Evolutionary conservation across 352 stramenopile genomes (phyloP).

Genomic region (Globisporangium echinulatum): DNA sequence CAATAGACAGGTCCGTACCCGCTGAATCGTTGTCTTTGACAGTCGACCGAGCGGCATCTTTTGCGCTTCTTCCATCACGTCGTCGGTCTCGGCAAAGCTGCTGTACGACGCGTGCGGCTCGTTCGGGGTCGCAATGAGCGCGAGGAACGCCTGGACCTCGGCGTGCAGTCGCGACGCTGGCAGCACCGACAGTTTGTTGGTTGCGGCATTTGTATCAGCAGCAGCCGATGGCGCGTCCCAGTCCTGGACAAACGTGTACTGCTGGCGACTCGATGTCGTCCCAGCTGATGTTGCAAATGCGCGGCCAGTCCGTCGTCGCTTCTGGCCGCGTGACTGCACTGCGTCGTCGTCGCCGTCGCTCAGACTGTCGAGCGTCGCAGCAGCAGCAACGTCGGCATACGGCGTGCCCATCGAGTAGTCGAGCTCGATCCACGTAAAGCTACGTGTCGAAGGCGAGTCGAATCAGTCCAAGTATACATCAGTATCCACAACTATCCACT

Average conservation of each 20-base stretch:
- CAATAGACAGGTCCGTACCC: conserved; percentile 18
- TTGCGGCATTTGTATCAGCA: not conserved
- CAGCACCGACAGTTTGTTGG: not conserved
- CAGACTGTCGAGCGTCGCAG: conserved; percentile 15
- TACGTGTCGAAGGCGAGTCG: conserved; percentile 9
- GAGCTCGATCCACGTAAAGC: conserved; percentile 68
- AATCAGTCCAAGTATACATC: not conserved
- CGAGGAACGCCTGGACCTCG: conserved; percentile 42
- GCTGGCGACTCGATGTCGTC: not conserved
- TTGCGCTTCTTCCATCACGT: conserved; percentile 35
- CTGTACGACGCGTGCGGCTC: conserved; percentile 20
- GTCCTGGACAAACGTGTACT: conserved; percentile 8
- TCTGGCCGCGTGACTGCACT: conserved; percentile 3
- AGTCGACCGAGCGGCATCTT: conserved; percentile 45
- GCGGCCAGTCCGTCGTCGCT: conserved; percentile 10
- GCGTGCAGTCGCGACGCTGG: conserved; percentile 35
- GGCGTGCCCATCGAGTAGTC: conserved; percentile 43
- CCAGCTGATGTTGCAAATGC: not conserved
- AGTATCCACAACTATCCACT: not conserved
- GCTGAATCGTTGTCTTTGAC: conserved; percentile 54
- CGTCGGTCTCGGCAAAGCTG: conserved; percentile 28
- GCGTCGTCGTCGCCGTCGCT: conserved; percentile 22
- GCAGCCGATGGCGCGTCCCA: conserved; percentile 3
- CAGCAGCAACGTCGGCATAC: conserved; percentile 36
- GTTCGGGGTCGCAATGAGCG: conserved; percentile 19